phyloP scores from a whole-genome alignment of 1,284 basidiomycete species.

The Cerioporus squamosus region DNA sequence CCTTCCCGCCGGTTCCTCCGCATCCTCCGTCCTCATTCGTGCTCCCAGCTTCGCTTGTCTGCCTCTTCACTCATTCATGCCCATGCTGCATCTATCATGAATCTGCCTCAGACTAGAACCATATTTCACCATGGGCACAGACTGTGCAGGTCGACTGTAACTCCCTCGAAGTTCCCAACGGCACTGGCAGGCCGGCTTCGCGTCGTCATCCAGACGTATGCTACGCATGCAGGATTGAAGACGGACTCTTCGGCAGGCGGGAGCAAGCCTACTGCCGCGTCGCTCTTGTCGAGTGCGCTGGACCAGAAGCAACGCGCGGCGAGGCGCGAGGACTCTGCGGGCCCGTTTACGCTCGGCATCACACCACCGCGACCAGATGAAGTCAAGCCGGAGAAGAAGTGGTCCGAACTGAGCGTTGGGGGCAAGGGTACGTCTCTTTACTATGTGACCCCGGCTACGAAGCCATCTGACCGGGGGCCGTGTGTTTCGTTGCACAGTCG shows the following conservation, averaged over 20 bases:
- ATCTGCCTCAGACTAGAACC: conserved; percentile 11
- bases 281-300: conserved; percentile 67
- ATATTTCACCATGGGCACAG: conserved; percentile 10
- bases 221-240: conserved; percentile 19
- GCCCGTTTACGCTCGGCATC: conserved; percentile 84
- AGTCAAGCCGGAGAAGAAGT: conserved; percentile 68
- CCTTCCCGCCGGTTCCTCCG: too few relatives aligned
- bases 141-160: conserved; percentile 6
- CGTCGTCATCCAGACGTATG: conserved; percentile 13
- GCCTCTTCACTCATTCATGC: not conserved
- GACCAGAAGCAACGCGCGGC: conserved; percentile 56
- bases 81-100: conserved; percentile 9
- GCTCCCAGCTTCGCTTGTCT: not conserved
- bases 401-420: conserved; percentile 80
- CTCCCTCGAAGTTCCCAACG: not conserved
- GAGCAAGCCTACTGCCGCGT: conserved; percentile 49
- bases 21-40: not conserved
- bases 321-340: conserved; percentile 63
- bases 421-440: conserved; percentile 77
- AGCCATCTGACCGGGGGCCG: too few relatives aligned
- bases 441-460: too few relatives aligned
- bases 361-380: conserved; percentile 56
- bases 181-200: not conserved
- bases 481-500: conserved; percentile 54
- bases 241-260: conserved; percentile 4